A percentile compares a stretch with the other conserved stretches of the same genome.
Evolutionary conservation across 1,284 basidiomycete genomes (phyloP).

Genomic region (Fistulinella cinereoalba): DNA sequence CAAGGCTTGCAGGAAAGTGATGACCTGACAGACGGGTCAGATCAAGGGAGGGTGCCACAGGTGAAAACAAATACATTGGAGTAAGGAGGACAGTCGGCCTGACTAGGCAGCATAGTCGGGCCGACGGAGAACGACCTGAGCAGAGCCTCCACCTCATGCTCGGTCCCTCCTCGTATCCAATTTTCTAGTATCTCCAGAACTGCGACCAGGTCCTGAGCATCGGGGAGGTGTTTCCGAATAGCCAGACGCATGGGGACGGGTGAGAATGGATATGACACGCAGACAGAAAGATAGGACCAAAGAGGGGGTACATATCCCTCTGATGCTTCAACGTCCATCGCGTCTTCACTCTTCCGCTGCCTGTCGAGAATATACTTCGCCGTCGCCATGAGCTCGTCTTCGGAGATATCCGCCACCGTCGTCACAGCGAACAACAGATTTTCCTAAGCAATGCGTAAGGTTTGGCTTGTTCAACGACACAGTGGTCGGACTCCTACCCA

Average conservation of each 20-base stretch:
- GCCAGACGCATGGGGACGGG: conserved; percentile 52
- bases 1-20: conserved; percentile 58
- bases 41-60: neutral
- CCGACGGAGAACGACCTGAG: conserved; percentile 37
- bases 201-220: conserved; percentile 50
- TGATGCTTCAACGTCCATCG: conserved; percentile 58
- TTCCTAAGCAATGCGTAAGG: conserved; percentile 38
- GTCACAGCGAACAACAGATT: conserved; percentile 52
- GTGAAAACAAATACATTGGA: conserved; percentile 40
- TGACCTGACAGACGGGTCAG: conserved; percentile 39
- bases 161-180: conserved; percentile 50
- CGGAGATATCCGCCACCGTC: conserved; percentile 57
- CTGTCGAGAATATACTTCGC: conserved; percentile 44
- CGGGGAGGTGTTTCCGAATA: conserved; percentile 50
- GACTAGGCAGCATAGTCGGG: conserved; percentile 7
- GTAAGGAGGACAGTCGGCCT: conserved; percentile 44
- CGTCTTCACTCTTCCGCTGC: conserved; percentile 32
- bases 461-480: neutral
- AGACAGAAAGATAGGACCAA: conserved; percentile 47
- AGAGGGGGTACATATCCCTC: conserved; percentile 41
- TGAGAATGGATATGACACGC: conserved; percentile 54
- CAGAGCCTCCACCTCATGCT: conserved; percentile 41
- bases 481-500: conserved; percentile 51
- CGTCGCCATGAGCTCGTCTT: conserved; percentile 54
- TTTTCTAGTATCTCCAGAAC: conserved; percentile 51